phyloP scores from a whole-genome alignment of 176 grass and related monocot genomes.

The Themeda triandra region DNA sequence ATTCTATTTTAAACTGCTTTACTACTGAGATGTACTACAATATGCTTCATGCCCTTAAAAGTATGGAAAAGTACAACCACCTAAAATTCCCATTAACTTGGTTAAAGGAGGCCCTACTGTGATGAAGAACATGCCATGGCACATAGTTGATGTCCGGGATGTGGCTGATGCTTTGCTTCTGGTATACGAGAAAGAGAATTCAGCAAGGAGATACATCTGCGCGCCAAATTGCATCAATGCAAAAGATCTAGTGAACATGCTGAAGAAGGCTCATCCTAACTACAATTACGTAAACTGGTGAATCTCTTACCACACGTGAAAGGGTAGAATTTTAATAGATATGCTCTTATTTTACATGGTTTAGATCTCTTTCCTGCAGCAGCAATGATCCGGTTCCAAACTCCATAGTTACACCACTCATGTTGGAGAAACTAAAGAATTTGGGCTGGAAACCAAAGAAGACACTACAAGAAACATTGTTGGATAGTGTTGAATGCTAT shows the following conservation, averaged over 20 bases:
- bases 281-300: constrained; percentile 9
- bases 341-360: neutral
- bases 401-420: neutral
- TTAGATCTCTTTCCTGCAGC: neutral
- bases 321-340: neutral
- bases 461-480: constrained; percentile 19
- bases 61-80: neutral
- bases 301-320: neutral
- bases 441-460: constrained; percentile 28
- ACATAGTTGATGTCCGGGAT: neutral
- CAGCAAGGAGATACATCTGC: neutral
- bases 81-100: neutral
- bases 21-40: neutral
- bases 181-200: neutral
- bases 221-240: neutral
- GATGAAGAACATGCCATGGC: neutral
- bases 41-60: neutral
- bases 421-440: constrained; percentile 29
- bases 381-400: neutral
- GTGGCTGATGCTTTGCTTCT: constrained; percentile 4
- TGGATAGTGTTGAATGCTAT: constrained; percentile 20
- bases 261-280: neutral
- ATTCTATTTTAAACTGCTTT: neutral
- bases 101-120: neutral
- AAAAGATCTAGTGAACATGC: neutral